Conservation (phyloP, 306 rosid genomes). For the Senna tora region DNA sequence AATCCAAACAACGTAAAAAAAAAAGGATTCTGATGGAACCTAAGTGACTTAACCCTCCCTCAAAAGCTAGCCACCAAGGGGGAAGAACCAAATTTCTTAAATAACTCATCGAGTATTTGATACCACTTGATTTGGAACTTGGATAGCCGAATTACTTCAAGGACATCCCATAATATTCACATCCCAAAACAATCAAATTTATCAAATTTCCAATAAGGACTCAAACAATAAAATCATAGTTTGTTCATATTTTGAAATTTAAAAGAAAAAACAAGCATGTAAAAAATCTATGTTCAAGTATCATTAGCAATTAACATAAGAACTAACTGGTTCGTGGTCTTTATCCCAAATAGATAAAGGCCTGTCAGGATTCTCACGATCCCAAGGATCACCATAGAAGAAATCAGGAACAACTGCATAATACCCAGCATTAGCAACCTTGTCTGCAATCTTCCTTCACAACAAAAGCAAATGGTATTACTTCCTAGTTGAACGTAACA, state of each 20-base stretch:
- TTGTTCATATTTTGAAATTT: background rate
- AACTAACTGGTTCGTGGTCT: constrained; percentile 65
- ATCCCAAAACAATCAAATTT: background rate
- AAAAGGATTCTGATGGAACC: no score
- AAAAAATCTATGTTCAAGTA: constrained; percentile 4
- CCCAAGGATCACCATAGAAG: constrained; percentile 62
- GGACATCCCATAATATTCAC: no score
- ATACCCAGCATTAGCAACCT: constrained; percentile 73
- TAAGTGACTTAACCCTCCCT: no score
- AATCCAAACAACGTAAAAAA: background rate
- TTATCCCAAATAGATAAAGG: constrained; percentile 53
- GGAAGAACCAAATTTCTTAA: no score
- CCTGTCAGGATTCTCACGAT: constrained; percentile 35
- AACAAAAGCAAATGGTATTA: constrained; percentile 31
- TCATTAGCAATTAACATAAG: constrained; percentile 3
- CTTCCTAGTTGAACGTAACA: background rate
- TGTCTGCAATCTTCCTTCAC: constrained; percentile 80
- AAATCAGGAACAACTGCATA: constrained; percentile 71
- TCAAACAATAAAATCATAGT: no score
- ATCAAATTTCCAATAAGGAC: background rate
- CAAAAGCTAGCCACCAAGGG: no score
- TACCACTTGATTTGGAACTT: no score
- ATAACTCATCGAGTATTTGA: no score
- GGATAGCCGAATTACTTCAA: no score
- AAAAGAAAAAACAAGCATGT: background rate